Conservation (phyloP, 345 rosid genomes). For the Eucalyptus polyanthemos region DNA sequence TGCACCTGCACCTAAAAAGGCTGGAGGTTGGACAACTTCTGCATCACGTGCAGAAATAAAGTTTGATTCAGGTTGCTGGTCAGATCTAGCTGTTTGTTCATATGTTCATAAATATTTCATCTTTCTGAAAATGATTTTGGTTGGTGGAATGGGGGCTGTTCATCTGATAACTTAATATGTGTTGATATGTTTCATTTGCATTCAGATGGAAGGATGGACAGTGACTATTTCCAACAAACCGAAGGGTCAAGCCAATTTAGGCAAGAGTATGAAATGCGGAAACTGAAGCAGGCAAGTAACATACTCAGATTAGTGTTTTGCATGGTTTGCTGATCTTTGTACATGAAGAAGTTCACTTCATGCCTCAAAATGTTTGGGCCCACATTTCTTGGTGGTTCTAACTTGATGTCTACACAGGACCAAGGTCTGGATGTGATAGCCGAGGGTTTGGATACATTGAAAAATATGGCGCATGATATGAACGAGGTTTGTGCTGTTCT, state of each 20-base stretch:
- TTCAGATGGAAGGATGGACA: slow-evolving; percentile 68
- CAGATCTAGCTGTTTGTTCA: not conserved
- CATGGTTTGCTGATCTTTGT: not conserved
- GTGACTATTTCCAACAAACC: slow-evolving; percentile 79
- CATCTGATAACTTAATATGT: not conserved
- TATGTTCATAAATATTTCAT: not conserved
- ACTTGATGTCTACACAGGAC: slow-evolving; percentile 37
- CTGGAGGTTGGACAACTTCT: slow-evolving; percentile 66
- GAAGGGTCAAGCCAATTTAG: slow-evolving; percentile 68
- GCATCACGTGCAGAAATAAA: slow-evolving; percentile 74
- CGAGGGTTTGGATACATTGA: slow-evolving; percentile 89
- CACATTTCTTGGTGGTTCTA: not conserved
- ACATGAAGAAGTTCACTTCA: not conserved
- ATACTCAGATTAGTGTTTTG: not conserved
- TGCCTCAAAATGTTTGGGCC: not conserved
- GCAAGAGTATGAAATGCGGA: slow-evolving; percentile 97
- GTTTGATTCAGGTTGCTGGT: slow-evolving; percentile 78
- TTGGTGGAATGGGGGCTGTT: not conserved
- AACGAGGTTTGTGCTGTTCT: slow-evolving; percentile 57
- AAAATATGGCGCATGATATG: slow-evolving; percentile 96
- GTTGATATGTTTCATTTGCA: not conserved
- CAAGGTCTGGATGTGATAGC: slow-evolving; percentile 94
- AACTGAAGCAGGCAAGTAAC: slow-evolving; percentile 65
- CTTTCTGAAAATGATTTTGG: not conserved
- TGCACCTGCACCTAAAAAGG: slow-evolving; percentile 66